These are phyloP conservation scores for Penicillium coprophilum DNA, from an alignment of 495 filamentous ascomycete species.

Conservation along the genomic window DNA sequence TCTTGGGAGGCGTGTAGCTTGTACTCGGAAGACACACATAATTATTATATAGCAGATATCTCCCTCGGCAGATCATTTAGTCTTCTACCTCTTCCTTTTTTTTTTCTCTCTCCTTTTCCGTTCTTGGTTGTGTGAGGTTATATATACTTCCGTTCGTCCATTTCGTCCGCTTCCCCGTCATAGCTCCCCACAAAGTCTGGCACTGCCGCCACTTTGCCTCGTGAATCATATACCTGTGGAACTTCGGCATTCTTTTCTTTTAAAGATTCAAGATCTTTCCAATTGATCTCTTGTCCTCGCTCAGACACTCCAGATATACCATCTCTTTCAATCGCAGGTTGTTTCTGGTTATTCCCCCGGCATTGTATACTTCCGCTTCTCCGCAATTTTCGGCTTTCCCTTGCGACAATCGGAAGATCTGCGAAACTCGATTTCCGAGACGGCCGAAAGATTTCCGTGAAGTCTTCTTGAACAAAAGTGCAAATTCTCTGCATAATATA, in stretches of 20 bases:
- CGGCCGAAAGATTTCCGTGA: constrained; percentile 10
- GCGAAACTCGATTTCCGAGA: constrained; percentile 11
- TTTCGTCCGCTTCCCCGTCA: constrained; percentile 46
- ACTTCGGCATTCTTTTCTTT: background rate
- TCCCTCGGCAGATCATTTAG: constrained; percentile 15
- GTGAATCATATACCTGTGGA: constrained; percentile 2
- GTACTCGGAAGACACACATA: constrained; percentile 11
- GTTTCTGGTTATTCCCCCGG: constrained; percentile 18
- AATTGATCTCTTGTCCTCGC: constrained; percentile 3
- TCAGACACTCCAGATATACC: constrained; percentile 3
- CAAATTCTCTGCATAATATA: constrained; percentile 8
- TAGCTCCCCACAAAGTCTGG: constrained; percentile 32
- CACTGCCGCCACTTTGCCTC: constrained; percentile 35
- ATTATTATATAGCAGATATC: constrained; percentile 12
- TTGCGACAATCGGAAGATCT: constrained; percentile 16
- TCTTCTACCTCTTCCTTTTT: constrained; percentile 3
- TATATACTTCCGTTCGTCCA: constrained; percentile 47
- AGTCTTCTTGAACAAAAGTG: constrained; percentile 8
- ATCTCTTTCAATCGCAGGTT: constrained; percentile 8
- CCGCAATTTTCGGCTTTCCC: constrained; percentile 25
- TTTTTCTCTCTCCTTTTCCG: background rate
- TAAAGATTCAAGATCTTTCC: background rate
- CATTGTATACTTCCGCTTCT: constrained; percentile 31
- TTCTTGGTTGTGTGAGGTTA: constrained; percentile 4
- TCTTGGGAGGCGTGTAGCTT: background rate